Evolutionary conservation across 129 eudicot species (phyloP), one percentile per base, ranked within the genome.

Genomic region (Sambucus nigra): DNA sequence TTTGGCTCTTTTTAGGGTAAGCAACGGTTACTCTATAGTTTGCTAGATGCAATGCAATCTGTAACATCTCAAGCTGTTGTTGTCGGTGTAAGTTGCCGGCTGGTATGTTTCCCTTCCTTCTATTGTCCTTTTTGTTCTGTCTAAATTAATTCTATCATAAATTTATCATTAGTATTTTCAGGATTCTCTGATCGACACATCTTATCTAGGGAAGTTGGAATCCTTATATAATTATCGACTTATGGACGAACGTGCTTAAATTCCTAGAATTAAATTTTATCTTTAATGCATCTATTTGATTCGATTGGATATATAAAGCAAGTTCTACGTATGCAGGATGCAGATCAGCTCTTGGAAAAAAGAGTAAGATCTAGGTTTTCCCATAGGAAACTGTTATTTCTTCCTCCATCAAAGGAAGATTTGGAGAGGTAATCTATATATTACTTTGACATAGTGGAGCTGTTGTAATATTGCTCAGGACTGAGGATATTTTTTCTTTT

Each of bases 11-110:
- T 73, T 63, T 74, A 86, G 99, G 99, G 95, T 31, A 91, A 86
- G 64, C 99, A 91, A 63, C 76, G 87, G 39, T 65, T 91, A 71
- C 87, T 91, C 17, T 91, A 91, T 60, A 82, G 69, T 60, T 61
- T 88, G 76, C 75, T 88, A 28, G 97, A 88, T 76, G 95, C 97
- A 69, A 84, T 91, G 98, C 95, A 91, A 60, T 91, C 99, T 52
- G 78, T 91, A 69, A 66, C 95, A 19, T 91, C 99, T 67, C 99
- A 91, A 77, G 94, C 95, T 33, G 94, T 80, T 57, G 88, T 88
- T 55, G 57, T 82, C 5, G 98, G 98, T 59, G 68, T 91, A 22
- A 91, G 98, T 68, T 91, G 94, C 69, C 73, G 98, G 35, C 46
- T 91, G 89, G 98, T 91, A 91, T 40, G 85, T 66, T 65, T 7